Evolutionary conservation across 306 rosid genomes (phyloP), one percentile per base, ranked within the genome.

Genomic region (Rubus idaeus): DNA sequence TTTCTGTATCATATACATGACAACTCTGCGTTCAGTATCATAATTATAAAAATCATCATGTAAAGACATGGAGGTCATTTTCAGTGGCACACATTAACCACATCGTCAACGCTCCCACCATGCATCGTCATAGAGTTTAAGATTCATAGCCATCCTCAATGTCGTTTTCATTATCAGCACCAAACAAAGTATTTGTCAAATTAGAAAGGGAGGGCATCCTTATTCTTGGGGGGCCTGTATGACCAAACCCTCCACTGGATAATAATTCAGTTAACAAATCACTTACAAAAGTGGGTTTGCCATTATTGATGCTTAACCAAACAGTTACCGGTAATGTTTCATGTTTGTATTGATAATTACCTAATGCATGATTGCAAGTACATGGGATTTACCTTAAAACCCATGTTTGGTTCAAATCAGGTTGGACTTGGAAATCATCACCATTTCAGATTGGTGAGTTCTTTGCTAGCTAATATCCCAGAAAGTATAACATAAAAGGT

Each of bases 131-230:
- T n/a, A 2, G 4, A 39, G 40, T 47, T 61, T 49, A 23, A 23
- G 74, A 51, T 56, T 73, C 63, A 51, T 73, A 61, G n/a, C 76
- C 75, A 73, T 67, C 76, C 69, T 74, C 84, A 73, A 77, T 71
- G 81, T 79, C 73, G 40, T 66, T 72, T 79, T 79, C 89, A 30
- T 83, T 67, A 77, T 81, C 77, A 30, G 35, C 53, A 73, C 61
- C 66, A 11, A 55, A 55, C 4, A n/a, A 75, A 83, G 70, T 74
- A 68, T 77, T 79, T 71, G 60, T 40, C 57, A 16, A 26, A 40
- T 9, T 16, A 3, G 18, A 53, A 20, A 0, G 39, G 14, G 35
- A 1, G 16, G 13, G n/a, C 10, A 16, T 10, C 45, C 66, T 26
- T 30, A 30, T 30, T 17, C 12, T 5, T 55, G 61, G 61, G 61